These are phyloP conservation scores for Starmerella stellata DNA, from an alignment of 805 yeast genomes.

Conservation along the genomic window DNA sequence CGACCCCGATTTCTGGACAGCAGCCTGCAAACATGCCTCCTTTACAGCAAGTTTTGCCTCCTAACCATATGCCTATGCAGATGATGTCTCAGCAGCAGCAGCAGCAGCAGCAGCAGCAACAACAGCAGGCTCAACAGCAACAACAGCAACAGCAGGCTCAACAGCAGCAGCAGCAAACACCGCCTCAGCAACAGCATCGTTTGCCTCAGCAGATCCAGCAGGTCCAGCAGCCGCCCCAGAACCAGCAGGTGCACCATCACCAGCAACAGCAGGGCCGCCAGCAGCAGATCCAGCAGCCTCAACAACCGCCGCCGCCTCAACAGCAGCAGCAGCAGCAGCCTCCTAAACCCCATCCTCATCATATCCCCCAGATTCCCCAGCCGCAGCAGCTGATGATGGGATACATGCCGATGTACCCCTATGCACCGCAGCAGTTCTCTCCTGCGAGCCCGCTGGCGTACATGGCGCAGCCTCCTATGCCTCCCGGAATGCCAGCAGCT, in stretches of 20 bases:
- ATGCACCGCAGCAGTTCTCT: constrained; percentile 7
- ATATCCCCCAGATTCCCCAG: constrained; percentile 6
- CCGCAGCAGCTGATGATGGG: constrained; percentile 14
- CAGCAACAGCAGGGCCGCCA: constrained; percentile 6
- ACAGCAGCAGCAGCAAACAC: too few relatives aligned
- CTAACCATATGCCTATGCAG: too few relatives aligned
- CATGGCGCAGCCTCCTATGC: constrained; percentile 3
- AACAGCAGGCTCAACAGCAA: too few relatives aligned
- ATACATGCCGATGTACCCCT: constrained; percentile 15
- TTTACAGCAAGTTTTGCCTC: too few relatives aligned
- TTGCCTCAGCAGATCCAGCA: neutral
- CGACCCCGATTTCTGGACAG: too few relatives aligned
- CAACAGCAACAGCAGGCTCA: too few relatives aligned
- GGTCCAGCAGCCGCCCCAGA: neutral
- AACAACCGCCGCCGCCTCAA: constrained; percentile 18
- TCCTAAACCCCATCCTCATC: constrained; percentile 4
- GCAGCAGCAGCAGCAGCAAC: too few relatives aligned
- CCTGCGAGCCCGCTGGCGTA: constrained; percentile 8
- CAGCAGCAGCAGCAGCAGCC: constrained; percentile 10
- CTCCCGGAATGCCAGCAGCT: constrained; percentile 1
- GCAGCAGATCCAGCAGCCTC: neutral
- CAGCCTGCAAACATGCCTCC: too few relatives aligned
- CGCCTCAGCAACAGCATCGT: constrained; percentile 1
- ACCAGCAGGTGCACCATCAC: constrained; percentile 7
- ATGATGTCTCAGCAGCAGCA: too few relatives aligned